These are phyloP conservation scores for Pythium aristosporum DNA, from an alignment of 352 stramenopile genomes.

Conservation along the genomic window DNA sequence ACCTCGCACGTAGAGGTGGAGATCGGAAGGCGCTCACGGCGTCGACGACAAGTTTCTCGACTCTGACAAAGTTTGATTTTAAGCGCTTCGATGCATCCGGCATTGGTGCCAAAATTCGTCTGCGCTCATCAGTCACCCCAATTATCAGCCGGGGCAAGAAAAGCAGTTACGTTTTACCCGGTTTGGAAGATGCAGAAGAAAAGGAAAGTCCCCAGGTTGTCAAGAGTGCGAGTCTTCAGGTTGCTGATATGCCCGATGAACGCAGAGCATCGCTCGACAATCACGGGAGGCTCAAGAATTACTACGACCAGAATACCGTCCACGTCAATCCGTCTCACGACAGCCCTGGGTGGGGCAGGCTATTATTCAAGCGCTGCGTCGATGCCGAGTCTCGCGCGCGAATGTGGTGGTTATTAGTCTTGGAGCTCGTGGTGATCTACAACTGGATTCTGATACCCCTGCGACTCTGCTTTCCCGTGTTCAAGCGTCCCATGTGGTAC, in stretches of 20 bases:
- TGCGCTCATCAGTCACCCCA: not conserved
- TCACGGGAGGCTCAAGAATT: conserved; percentile 19
- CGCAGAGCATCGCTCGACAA: conserved; percentile 2
- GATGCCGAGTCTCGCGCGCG: conserved; percentile 46
- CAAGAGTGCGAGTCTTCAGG: not conserved
- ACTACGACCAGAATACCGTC: conserved; percentile 22
- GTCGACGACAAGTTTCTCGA: conserved; percentile 1
- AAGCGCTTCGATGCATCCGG: conserved; percentile 14
- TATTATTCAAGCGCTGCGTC: conserved; percentile 31
- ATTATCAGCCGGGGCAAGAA: conserved; percentile 21
- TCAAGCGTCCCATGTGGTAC: conserved; percentile 33
- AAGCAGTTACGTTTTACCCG: conserved; percentile 20
- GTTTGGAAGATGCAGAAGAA: conserved; percentile 8
- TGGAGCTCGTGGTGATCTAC: conserved; percentile 45
- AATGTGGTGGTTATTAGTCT: conserved; percentile 44
- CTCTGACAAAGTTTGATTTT: conserved; percentile 15
- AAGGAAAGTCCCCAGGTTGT: too few relatives aligned
- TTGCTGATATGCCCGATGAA: not conserved
- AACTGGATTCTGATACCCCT: conserved; percentile 58
- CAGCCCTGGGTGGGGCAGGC: conserved; percentile 9
- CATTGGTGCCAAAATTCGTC: conserved; percentile 11
- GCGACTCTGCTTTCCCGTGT: conserved; percentile 36
- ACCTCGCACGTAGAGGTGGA: conserved; percentile 30
- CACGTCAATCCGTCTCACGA: not conserved
- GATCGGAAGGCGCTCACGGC: conserved; percentile 37